These are phyloP conservation scores for Musa balbisiana DNA, from an alignment of 202 grass and related monocot genomes.

Conservation along the genomic window DNA sequence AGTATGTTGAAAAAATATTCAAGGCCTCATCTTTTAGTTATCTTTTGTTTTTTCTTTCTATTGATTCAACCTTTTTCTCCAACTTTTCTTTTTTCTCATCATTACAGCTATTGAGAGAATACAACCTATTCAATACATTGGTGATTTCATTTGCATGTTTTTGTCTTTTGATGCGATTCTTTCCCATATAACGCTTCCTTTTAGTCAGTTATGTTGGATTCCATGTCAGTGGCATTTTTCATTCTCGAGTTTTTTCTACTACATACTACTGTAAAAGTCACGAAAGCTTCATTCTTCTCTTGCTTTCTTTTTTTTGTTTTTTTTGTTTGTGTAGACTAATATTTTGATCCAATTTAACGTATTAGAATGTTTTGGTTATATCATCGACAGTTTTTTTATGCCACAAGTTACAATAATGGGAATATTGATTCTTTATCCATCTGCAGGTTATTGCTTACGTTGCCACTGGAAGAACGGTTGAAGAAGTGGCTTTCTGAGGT, in stretches of 20 bases:
- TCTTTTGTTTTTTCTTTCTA: too few relatives aligned
- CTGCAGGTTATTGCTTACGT: constrained; percentile 34
- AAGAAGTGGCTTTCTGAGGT: constrained; percentile 68
- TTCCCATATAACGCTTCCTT: neutral
- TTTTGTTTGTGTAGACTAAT: neutral
- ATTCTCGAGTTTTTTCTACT: too few relatives aligned
- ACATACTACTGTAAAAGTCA: neutral
- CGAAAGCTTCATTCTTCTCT: neutral
- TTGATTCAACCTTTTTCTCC: too few relatives aligned
- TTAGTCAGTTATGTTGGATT: neutral
- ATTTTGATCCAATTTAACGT: neutral
- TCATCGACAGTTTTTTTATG: neutral
- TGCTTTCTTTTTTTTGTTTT: neutral
- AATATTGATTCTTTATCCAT: constrained; percentile 14
- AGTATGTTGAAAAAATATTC: too few relatives aligned
- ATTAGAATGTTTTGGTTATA: neutral
- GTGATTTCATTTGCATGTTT: neutral
- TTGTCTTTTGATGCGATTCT: neutral
- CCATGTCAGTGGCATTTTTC: neutral
- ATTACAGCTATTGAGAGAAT: neutral
- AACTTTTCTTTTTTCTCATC: neutral
- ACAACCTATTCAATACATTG: neutral
- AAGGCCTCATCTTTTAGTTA: too few relatives aligned
- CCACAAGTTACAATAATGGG: neutral
- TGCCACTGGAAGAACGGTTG: constrained; percentile 50